Evolutionary conservation across 177 flowering plant genomes (phyloP).

Genomic region (Vitis hybrid): DNA sequence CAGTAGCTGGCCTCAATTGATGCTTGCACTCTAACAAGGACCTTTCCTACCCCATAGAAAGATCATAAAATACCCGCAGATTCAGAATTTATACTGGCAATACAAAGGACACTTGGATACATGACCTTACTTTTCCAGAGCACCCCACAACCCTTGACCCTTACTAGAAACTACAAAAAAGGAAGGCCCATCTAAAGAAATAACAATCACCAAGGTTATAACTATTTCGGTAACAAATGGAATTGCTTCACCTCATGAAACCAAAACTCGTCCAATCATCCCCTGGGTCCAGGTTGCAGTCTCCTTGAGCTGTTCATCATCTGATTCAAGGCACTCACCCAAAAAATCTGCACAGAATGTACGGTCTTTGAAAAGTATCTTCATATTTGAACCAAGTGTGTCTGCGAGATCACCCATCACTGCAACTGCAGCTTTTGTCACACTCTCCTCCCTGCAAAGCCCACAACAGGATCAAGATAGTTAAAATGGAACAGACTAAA

Average conservation of each 20-base stretch:
- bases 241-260: constrained; percentile 33
- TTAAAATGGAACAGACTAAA: neutral
- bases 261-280: constrained; percentile 66
- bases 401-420: constrained; percentile 87
- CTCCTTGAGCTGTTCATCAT: constrained; percentile 80
- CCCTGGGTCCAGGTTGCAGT: constrained; percentile 85
- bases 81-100: neutral
- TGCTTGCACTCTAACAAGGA: neutral
- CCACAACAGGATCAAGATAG: neutral
- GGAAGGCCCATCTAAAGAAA: neutral
- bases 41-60: constrained; percentile 4
- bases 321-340: constrained; percentile 68
- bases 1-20: constrained; percentile 5
- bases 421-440: constrained; percentile 75
- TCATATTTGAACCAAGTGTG: constrained; percentile 62
- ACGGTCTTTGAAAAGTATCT: constrained; percentile 43
- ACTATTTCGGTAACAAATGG: no score
- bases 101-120: neutral
- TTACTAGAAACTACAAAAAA: neutral
- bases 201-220: neutral
- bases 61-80: neutral
- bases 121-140: neutral
- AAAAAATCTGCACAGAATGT: constrained; percentile 47
- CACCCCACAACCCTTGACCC: neutral
- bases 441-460: constrained; percentile 66